phyloP scores from a whole-genome alignment of 305 asterid genomes.

The Solanum aculeatissimum region DNA sequence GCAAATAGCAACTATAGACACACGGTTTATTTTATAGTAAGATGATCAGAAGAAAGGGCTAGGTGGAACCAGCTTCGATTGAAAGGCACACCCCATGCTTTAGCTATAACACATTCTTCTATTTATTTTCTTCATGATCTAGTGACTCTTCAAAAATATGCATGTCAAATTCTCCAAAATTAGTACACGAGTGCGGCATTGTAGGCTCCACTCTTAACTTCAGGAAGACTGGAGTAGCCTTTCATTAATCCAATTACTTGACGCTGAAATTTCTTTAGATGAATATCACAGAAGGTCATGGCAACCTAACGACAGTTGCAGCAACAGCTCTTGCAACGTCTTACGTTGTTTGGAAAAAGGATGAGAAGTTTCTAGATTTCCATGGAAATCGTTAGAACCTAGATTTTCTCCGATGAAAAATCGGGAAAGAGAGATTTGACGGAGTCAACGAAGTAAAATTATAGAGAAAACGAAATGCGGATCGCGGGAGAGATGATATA shows the following conservation, averaged over 20 bases:
- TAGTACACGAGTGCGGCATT: no score
- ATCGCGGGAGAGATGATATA: neutral
- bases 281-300: slow-evolving; percentile 90
- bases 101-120: neutral
- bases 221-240: slow-evolving; percentile 80
- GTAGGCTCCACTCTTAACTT: slow-evolving; percentile 57
- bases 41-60: neutral
- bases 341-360: slow-evolving; percentile 80
- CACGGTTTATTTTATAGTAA: neutral
- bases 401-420: slow-evolving; percentile 9
- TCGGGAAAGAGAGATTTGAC: neutral
- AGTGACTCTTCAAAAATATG: no score
- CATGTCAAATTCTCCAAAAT: no score
- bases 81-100: neutral
- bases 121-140: neutral
- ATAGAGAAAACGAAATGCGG: neutral
- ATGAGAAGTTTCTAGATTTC: neutral
- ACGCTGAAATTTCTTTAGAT: slow-evolving; percentile 65
- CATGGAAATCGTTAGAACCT: neutral
- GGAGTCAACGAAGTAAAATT: neutral
- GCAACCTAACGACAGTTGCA: slow-evolving; percentile 60
- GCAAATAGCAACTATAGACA: neutral
- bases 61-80: neutral
- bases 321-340: slow-evolving; percentile 94
- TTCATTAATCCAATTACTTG: slow-evolving; percentile 76